Evolutionary conservation across 2,329 filamentous ascomycete species (phyloP).

Genomic region (Penicillium polonicum): DNA sequence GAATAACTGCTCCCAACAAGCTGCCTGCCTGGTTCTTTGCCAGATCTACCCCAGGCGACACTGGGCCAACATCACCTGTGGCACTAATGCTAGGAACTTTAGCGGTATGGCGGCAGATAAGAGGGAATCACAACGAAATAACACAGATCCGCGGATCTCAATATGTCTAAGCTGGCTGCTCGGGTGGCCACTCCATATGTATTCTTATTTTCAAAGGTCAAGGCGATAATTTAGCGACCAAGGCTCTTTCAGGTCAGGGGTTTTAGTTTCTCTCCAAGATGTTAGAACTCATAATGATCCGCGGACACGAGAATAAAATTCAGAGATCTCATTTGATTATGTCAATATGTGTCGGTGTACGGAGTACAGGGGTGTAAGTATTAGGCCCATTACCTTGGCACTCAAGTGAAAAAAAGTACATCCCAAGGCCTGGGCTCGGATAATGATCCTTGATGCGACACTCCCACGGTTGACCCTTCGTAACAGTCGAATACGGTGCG

Average conservation of each 20-base stretch:
- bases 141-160: background rate
- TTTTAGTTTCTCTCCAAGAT: background rate
- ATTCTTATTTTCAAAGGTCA: background rate
- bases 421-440: no score
- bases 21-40: background rate
- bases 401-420: background rate
- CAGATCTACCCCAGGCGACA: background rate
- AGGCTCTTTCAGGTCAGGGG: background rate
- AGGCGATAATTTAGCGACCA: background rate
- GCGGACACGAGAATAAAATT: background rate
- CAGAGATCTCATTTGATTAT: background rate
- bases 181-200: background rate
- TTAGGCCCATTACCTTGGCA: no score
- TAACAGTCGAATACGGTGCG: background rate
- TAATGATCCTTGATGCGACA: background rate
- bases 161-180: no score
- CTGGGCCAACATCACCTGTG: background rate
- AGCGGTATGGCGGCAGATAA: background rate
- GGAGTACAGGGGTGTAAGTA: background rate
- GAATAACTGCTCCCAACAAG: background rate
- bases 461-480: no score
- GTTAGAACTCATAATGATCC: background rate
- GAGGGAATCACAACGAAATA: background rate
- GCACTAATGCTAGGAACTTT: background rate
- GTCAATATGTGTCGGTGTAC: background rate